These are phyloP conservation scores for Neurospora hispaniola DNA, from an alignment of 495 filamentous ascomycete genomes.

Conservation along the genomic window DNA sequence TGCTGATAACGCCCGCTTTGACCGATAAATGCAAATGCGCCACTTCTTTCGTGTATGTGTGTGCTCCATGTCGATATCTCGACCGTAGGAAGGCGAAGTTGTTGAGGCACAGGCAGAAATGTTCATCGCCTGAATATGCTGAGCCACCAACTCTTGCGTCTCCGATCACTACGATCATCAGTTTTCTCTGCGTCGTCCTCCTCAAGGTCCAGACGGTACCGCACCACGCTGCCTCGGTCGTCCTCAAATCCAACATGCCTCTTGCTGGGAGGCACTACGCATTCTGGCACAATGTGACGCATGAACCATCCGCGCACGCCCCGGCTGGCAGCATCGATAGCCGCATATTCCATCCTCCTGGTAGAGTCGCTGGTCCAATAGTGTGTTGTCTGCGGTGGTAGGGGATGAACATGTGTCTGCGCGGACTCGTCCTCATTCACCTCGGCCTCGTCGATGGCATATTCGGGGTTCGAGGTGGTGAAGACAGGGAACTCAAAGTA, in stretches of 20 bases:
- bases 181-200: constrained; percentile 14
- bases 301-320: constrained; percentile 45
- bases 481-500: constrained; percentile 41
- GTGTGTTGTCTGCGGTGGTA: constrained; percentile 43
- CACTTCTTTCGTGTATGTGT: background rate
- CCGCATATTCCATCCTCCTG: constrained; percentile 44
- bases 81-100: background rate
- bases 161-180: constrained; percentile 1
- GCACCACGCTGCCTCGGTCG: constrained; percentile 42
- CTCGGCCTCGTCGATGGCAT: constrained; percentile 8
- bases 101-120: background rate
- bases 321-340: constrained; percentile 43
- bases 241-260: constrained; percentile 39
- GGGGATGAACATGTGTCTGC: constrained; percentile 16
- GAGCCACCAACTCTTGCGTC: constrained; percentile 22
- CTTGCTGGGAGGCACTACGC: constrained; percentile 36
- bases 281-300: constrained; percentile 42
- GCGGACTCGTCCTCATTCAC: background rate
- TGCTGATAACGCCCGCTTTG: background rate
- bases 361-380: constrained; percentile 48
- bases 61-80: background rate
- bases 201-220: constrained; percentile 41
- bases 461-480: constrained; percentile 27
- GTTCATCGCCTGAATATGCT: constrained; percentile 7
- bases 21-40: background rate